These are phyloP conservation scores for Trichoderma erinaceum DNA, from an alignment of 495 filamentous ascomycete species.

Conservation along the genomic window DNA sequence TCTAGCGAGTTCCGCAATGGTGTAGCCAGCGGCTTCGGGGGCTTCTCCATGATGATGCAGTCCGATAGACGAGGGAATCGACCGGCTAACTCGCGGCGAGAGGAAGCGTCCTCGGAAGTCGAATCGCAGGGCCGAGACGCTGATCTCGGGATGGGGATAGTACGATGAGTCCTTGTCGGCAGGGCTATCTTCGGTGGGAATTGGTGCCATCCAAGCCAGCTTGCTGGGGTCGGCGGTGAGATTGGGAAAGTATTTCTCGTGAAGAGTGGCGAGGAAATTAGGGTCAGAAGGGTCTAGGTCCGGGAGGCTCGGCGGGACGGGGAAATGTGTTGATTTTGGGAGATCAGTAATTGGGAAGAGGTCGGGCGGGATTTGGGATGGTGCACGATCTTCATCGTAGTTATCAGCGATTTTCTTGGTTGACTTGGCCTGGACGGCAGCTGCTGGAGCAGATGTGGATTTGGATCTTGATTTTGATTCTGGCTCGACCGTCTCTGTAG, in stretches of 20 bases:
- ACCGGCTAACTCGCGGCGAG: slow-evolving; percentile 62
- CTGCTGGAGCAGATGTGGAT: slow-evolving; percentile 15
- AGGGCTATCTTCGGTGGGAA: slow-evolving; percentile 49
- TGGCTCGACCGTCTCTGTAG: slow-evolving; percentile 18
- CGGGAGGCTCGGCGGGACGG: slow-evolving; percentile 36
- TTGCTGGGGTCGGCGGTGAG: slow-evolving; percentile 77
- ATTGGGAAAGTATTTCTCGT: slow-evolving; percentile 86
- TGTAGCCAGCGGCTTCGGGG: slow-evolving; percentile 91
- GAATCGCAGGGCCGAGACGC: slow-evolving; percentile 78
- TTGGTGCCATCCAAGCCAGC: slow-evolving; percentile 81
- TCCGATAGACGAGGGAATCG: slow-evolving; percentile 66
- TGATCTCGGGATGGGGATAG: slow-evolving; percentile 67
- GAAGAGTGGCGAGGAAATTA: slow-evolving; percentile 74
- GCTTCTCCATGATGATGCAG: slow-evolving; percentile 93
- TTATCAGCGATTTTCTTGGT: slow-evolving; percentile 8
- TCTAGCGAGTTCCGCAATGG: slow-evolving; percentile 78
- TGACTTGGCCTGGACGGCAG: slow-evolving; percentile 15
- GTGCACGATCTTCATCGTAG: slow-evolving; percentile 25
- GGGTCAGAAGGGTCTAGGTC: slow-evolving; percentile 77
- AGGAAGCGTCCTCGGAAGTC: slow-evolving; percentile 75
- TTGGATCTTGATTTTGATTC: slow-evolving; percentile 27
- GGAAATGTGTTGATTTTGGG: slow-evolving; percentile 35
- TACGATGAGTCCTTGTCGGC: slow-evolving; percentile 67
- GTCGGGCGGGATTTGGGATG: slow-evolving; percentile 32
- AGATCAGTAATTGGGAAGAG: slow-evolving; percentile 58